phyloP scores from a whole-genome alignment of 768 basidiomycete species.

The Boletus barrowsii region DNA sequence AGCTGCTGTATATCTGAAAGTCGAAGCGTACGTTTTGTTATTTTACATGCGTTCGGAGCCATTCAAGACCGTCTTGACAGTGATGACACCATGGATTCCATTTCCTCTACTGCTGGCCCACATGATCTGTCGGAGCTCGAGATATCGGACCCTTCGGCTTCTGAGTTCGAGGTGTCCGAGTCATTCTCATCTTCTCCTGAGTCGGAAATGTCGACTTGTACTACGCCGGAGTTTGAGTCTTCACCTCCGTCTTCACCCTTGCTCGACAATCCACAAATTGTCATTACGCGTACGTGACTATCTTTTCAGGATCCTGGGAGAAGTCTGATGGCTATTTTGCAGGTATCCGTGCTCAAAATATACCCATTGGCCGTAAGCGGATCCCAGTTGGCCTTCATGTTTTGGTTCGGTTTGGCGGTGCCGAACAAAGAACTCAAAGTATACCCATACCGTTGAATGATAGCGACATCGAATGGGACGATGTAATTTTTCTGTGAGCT shows the following conservation, averaged over 20 bases:
- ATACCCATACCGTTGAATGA: not conserved
- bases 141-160: not conserved
- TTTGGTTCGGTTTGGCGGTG: not conserved
- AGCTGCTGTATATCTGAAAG: not conserved
- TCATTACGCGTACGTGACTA: not conserved
- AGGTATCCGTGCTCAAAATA: constrained; percentile 1
- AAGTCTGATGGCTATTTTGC: not conserved
- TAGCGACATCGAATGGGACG: not conserved
- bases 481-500: not conserved
- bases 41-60: too few species aligned
- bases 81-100: not conserved
- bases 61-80: not conserved
- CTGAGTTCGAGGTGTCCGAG: not conserved
- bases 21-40: not conserved
- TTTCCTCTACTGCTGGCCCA: not conserved
- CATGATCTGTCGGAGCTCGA: not conserved
- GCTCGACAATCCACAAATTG: not conserved
- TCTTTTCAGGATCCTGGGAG: too few species aligned
- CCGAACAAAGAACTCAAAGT: not conserved
- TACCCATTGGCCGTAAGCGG: not conserved
- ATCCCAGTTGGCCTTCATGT: not conserved
- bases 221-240: not conserved
- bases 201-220: not conserved
- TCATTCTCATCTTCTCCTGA: not conserved
- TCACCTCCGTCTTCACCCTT: not conserved